A percentile compares a stretch with the other conserved stretches of the same genome.
Conservation (phyloP, 495 filamentous ascomycete genomes). For the Penicillium samsonianum region DNA sequence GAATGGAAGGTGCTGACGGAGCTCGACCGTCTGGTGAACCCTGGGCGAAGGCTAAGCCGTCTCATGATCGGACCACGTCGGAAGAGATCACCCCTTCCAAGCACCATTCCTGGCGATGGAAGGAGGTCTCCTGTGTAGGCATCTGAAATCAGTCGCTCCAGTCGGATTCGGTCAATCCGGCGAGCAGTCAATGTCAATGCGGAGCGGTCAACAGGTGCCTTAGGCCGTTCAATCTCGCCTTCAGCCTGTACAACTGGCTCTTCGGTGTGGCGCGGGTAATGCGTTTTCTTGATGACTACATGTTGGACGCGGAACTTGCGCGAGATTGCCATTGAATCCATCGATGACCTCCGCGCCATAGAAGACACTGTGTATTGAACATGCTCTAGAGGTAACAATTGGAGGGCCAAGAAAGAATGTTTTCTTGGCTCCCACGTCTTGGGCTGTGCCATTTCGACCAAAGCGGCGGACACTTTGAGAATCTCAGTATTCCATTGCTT, state of each 20-base stretch:
- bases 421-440: conserved; percentile 30
- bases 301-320: conserved; percentile 58
- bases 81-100: conserved; percentile 60
- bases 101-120: conserved; percentile 82
- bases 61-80: conserved; percentile 77
- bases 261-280: conserved; percentile 59
- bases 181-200: conserved; percentile 55
- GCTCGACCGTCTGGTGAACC: conserved; percentile 35
- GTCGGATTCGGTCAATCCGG: conserved; percentile 70
- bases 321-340: conserved; percentile 73
- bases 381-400: conserved; percentile 72
- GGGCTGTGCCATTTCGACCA: conserved; percentile 27
- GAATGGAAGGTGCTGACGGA: conserved; percentile 29
- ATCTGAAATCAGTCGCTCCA: conserved; percentile 73
- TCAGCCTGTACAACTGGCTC: conserved; percentile 24
- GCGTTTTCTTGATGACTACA: conserved; percentile 89
- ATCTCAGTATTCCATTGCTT: conserved; percentile 64
- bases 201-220: conserved; percentile 18
- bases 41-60: conserved; percentile 61
- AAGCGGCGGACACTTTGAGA: conserved; percentile 33
- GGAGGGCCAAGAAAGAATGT: conserved; percentile 59
- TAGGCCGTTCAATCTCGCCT: conserved; percentile 39
- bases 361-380: conserved; percentile 71
- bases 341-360: conserved; percentile 73
- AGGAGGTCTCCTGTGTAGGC: conserved; percentile 84